phyloP scores from a whole-genome alignment of 2,329 filamentous ascomycete genomes.

The Cladosporium sp. region DNA sequence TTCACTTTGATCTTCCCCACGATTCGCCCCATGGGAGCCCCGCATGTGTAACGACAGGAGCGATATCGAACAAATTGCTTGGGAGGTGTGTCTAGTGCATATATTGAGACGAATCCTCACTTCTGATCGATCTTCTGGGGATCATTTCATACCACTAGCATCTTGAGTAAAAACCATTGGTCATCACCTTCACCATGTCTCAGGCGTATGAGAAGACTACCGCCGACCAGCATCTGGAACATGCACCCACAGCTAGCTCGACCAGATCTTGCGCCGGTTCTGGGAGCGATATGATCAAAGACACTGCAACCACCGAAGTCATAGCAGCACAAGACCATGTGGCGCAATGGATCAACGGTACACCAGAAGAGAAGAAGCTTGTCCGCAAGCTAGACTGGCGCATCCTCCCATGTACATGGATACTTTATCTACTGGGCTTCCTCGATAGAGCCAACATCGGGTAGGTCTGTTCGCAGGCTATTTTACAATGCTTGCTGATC shows the following conservation, averaged over 20 bases:
- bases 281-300: not conserved
- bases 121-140: not conserved
- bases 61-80: too few species aligned
- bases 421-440: slow-evolving; percentile 32
- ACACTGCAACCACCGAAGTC: not conserved
- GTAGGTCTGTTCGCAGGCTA: slow-evolving; percentile 10
- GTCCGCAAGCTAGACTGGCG: slow-evolving; percentile 66
- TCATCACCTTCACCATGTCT: not conserved
- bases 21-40: not conserved
- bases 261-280: not conserved
- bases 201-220: not conserved
- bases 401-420: slow-evolving; percentile 62
- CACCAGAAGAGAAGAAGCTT: slow-evolving; percentile 47
- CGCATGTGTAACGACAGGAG: not conserved
- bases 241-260: not conserved
- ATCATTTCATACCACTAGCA: not conserved
- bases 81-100: not conserved
- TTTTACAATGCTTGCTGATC: not conserved
- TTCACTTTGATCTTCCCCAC: not conserved
- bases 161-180: not conserved
- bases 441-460: slow-evolving; percentile 16
- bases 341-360: not conserved
- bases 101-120: not conserved
- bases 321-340: not conserved
- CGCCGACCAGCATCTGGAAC: not conserved